A percentile compares a stretch with the other conserved stretches of the same genome.
phyloP scores from a whole-genome alignment of 1,284 basidiomycete genomes.

The Earliella scabrosa region DNA sequence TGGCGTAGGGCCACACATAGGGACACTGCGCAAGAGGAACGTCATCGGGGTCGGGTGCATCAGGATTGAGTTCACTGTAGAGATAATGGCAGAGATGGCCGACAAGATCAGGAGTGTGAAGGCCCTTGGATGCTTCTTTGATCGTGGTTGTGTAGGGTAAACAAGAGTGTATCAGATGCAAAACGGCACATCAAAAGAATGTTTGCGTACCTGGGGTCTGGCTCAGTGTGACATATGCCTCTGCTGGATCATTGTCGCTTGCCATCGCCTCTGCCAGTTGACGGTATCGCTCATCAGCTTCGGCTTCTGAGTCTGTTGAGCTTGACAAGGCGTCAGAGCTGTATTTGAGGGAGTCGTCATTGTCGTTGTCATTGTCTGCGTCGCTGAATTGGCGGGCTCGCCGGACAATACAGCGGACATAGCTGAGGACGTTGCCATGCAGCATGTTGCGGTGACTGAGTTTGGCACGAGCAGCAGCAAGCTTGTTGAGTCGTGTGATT shows the following conservation, averaged over 20 bases:
- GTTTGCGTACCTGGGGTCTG: background rate
- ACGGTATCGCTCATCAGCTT: background rate
- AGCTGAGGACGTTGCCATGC: slow-evolving; percentile 4
- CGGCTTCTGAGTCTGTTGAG: background rate
- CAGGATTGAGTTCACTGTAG: slow-evolving; percentile 1
- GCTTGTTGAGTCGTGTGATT: slow-evolving; percentile 12
- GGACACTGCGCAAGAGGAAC: slow-evolving; percentile 6
- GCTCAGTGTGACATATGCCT: background rate
- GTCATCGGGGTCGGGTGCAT: background rate
- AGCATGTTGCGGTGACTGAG: slow-evolving; percentile 17
- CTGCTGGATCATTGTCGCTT: background rate
- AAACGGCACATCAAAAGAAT: too few relatives aligned
- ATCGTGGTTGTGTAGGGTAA: background rate
- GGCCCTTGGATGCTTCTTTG: background rate
- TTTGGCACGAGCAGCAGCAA: slow-evolving; percentile 14
- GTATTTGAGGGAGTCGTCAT: background rate
- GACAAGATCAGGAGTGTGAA: background rate
- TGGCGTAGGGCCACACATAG: background rate
- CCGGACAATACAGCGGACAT: background rate
- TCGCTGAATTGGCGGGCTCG: background rate
- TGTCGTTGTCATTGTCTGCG: too few relatives aligned
- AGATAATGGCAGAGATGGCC: slow-evolving; percentile 19
- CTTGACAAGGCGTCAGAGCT: background rate
- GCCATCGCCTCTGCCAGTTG: background rate
- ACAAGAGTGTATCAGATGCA: too few relatives aligned